Conservation (phyloP, 2,329 filamentous ascomycete species). For the Fusarium newnesense region DNA sequence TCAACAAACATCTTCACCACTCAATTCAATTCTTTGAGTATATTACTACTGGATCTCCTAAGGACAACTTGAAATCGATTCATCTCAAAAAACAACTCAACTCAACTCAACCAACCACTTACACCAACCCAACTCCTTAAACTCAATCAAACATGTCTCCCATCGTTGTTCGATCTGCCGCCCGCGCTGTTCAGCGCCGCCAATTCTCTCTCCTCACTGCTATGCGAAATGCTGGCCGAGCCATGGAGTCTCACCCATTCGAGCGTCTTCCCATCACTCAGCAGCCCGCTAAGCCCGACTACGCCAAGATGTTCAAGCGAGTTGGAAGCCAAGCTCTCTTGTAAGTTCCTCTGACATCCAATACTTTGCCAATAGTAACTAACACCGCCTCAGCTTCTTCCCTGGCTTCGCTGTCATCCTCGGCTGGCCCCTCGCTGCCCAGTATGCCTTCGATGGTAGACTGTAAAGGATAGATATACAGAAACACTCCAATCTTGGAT, state of each 20-base stretch:
- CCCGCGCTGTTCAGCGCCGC: conserved; percentile 46
- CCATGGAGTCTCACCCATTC: conserved; percentile 51
- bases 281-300: conserved; percentile 46
- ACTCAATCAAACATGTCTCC: conserved; percentile 43
- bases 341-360: conserved; percentile 43
- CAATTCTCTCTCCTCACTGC: conserved; percentile 49
- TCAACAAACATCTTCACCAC: conserved; percentile 35
- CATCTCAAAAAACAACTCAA: conserved; percentile 12
- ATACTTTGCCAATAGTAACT: background rate
- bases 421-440: conserved; percentile 49
- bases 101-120: conserved; percentile 20
- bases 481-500: conserved; percentile 11
- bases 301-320: conserved; percentile 47
- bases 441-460: conserved; percentile 47
- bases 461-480: conserved; percentile 38
- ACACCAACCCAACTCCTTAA: conserved; percentile 23
- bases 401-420: conserved; percentile 48
- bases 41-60: conserved; percentile 19
- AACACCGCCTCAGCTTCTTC: conserved; percentile 46
- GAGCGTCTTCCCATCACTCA: conserved; percentile 46
- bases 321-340: conserved; percentile 46
- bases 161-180: conserved; percentile 44
- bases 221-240: conserved; percentile 48
- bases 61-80: conserved; percentile 11
- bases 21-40: conserved; percentile 18